Conservation (phyloP, 129 eudicot genomes). For the Artemisia annua region DNA sequence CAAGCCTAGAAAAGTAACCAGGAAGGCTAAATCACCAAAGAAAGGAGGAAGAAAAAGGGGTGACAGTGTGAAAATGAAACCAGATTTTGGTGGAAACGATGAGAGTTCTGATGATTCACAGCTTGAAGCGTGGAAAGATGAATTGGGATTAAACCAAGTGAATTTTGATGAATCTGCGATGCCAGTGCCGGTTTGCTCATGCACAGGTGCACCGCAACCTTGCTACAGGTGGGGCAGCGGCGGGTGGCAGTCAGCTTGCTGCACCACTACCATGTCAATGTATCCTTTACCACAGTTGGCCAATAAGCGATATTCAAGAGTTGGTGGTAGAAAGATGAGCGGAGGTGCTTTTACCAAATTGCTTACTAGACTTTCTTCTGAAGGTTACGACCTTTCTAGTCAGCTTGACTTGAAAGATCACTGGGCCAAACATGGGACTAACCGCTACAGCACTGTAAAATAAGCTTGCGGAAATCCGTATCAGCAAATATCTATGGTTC, state of each 20-base stretch:
- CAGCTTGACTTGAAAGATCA: conserved; percentile 74
- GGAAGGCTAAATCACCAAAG: conserved; percentile 39
- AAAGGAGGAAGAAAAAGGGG: conserved; percentile 37
- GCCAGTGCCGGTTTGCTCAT: conserved; percentile 79
- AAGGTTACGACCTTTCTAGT: conserved; percentile 62
- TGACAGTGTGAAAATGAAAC: conserved; percentile 33
- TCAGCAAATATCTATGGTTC: conserved; percentile 6
- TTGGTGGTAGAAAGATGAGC: conserved; percentile 76
- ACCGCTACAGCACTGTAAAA: conserved; percentile 58
- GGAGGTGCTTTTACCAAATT: conserved; percentile 63
- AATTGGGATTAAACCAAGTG: conserved; percentile 58
- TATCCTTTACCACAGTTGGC: conserved; percentile 63
- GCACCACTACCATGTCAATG: conserved; percentile 68
- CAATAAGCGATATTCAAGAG: conserved; percentile 54
- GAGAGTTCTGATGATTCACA: conserved; percentile 40
- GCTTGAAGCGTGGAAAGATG: conserved; percentile 51
- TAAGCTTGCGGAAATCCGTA: conserved; percentile 28
- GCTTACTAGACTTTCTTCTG: conserved; percentile 58
- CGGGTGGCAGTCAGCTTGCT: conserved; percentile 86
- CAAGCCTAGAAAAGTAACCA: conserved; percentile 47
- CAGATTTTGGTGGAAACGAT: conserved; percentile 31
- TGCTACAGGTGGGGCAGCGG: conserved; percentile 86
- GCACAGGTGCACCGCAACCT: conserved; percentile 73
- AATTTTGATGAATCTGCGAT: conserved; percentile 58
- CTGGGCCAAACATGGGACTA: conserved; percentile 78